These are phyloP conservation scores for Coemansia sp. DNA, from an alignment of 192 early-diverging fungal species.

Conservation along the genomic window DNA sequence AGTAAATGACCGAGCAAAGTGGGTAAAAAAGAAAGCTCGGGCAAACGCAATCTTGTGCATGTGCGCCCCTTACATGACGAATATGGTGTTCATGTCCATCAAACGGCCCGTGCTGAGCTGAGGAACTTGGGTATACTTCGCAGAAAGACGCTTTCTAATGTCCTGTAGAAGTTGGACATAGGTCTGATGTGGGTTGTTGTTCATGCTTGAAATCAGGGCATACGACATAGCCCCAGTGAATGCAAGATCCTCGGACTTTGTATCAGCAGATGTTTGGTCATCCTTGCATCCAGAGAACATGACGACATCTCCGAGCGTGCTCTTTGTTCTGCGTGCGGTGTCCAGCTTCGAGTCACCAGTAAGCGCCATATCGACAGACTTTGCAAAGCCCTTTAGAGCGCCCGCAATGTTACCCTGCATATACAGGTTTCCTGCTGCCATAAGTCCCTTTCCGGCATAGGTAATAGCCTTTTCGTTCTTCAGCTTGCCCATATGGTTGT, in stretches of 20 bases:
- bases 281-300: conserved; percentile 86
- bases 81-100: conserved; percentile 68
- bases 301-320: conserved; percentile 67
- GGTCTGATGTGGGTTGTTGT: conserved; percentile 59
- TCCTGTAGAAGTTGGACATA: conserved; percentile 72
- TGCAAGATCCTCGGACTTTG: conserved; percentile 57
- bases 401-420: conserved; percentile 46
- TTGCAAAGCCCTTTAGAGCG: conserved; percentile 41
- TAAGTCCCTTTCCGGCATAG: conserved; percentile 43
- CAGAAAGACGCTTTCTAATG: conserved; percentile 64
- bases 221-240: conserved; percentile 77
- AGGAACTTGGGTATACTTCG: conserved; percentile 73
- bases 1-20: too few relatives aligned
- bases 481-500: conserved; percentile 66
- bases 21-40: background rate
- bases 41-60: background rate
- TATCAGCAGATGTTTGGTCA: conserved; percentile 80
- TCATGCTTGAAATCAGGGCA: conserved; percentile 65
- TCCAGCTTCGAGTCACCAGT: conserved; percentile 52
- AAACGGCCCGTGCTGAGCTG: conserved; percentile 71
- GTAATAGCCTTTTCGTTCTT: conserved; percentile 55
- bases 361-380: conserved; percentile 42
- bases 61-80: conserved; percentile 58
- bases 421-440: conserved; percentile 34
- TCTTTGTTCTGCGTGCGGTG: conserved; percentile 39